These are phyloP conservation scores for Trichoderma parareesei DNA, from an alignment of 495 filamentous ascomycete genomes.

Conservation along the genomic window DNA sequence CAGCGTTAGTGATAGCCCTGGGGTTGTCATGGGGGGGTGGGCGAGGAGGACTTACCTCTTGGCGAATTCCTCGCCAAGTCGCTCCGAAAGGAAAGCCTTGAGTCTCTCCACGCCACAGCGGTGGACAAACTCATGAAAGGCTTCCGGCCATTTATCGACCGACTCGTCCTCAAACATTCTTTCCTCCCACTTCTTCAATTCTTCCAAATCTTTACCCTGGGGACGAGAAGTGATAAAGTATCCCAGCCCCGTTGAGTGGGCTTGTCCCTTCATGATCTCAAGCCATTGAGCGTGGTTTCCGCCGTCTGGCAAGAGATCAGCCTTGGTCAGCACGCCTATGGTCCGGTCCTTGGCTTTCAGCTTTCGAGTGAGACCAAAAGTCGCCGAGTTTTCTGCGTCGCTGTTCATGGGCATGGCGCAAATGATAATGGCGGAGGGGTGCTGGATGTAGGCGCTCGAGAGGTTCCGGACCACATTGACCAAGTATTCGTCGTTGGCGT, in stretches of 20 bases:
- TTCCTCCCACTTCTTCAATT: constrained; percentile 49
- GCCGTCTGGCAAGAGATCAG: constrained; percentile 51
- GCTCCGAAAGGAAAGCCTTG: constrained; percentile 43
- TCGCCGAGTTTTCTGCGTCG: constrained; percentile 64
- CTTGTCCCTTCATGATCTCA: constrained; percentile 46
- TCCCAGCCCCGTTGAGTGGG: constrained; percentile 51
- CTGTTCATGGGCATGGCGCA: constrained; percentile 67
- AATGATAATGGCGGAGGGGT: constrained; percentile 60
- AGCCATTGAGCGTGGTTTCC: constrained; percentile 48
- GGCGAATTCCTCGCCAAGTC: constrained; percentile 50
- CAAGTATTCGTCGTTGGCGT: constrained; percentile 54
- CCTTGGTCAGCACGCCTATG: constrained; percentile 74
- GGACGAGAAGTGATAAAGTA: constrained; percentile 53
- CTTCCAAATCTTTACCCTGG: constrained; percentile 37
- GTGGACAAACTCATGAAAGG: constrained; percentile 37
- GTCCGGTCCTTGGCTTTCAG: constrained; percentile 52
- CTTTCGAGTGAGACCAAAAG: constrained; percentile 52
- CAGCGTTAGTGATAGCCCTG: not conserved
- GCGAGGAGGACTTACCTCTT: constrained; percentile 29
- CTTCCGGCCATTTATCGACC: constrained; percentile 35
- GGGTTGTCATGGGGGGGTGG: not conserved
- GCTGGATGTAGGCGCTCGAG: constrained; percentile 55
- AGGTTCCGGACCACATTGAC: constrained; percentile 61
- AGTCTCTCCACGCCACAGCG: constrained; percentile 53
- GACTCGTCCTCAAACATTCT: constrained; percentile 43